Conservation (phyloP, 2,329 filamentous ascomycete species). For the Coniochaeta hoffmannii region DNA sequence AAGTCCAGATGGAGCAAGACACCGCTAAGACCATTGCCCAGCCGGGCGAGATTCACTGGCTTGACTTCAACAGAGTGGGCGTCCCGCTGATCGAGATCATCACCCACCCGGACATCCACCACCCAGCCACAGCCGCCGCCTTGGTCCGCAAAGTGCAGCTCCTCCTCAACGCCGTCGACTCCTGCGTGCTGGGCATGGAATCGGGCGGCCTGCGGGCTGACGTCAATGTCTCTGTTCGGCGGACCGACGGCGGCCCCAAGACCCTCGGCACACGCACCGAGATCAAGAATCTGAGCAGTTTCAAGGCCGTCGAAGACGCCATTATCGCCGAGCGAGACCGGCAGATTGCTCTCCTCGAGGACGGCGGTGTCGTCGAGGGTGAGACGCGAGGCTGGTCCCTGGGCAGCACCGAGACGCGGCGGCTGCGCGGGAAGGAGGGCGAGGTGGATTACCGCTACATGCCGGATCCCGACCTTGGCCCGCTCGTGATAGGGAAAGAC, state of each 20-base stretch:
- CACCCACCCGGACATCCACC: constrained; percentile 79
- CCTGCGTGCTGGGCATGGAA: constrained; percentile 90
- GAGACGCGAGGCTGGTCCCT: constrained; percentile 93
- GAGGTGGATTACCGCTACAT: constrained; percentile 98
- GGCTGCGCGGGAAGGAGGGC: constrained; percentile 85
- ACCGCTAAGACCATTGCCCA: constrained; percentile 89
- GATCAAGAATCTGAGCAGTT: constrained; percentile 94
- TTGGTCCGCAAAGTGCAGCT: constrained; percentile 84
- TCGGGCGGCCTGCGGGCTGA: constrained; percentile 84
- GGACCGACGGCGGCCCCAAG: constrained; percentile 33
- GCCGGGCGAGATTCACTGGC: constrained; percentile 62
- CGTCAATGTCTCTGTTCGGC: constrained; percentile 85
- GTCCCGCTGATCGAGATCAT: constrained; percentile 93
- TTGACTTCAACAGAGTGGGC: constrained; percentile 92
- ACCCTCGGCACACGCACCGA: constrained; percentile 79
- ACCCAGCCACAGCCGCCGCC: constrained; percentile 79
- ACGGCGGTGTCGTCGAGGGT: constrained; percentile 66
- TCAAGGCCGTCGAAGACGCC: constrained; percentile 92
- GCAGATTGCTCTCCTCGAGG: constrained; percentile 74
- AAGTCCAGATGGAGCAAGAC: constrained; percentile 96
- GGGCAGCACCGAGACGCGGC: constrained; percentile 71
- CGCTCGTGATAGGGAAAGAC: constrained; percentile 66
- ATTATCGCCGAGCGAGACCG: constrained; percentile 85
- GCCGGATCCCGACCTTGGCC: constrained; percentile 87
- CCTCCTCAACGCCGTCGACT: constrained; percentile 70